Evolutionary conservation across 306 rosid species (phyloP).

Genomic region (Vigna unguiculata): DNA sequence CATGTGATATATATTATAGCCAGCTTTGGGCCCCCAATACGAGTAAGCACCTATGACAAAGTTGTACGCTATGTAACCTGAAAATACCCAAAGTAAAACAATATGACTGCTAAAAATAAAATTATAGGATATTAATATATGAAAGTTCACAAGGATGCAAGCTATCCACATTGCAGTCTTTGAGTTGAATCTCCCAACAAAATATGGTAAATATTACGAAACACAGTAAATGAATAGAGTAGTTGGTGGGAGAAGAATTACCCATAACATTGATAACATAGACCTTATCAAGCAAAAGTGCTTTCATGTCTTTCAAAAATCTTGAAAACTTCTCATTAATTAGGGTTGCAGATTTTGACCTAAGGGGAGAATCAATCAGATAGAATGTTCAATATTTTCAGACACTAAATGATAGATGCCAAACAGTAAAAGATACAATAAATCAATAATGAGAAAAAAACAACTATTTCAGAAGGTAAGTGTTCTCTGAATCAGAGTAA

Average conservation of each 20-base stretch:
- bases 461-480: too few relatives aligned
- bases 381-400: conserved; percentile 15
- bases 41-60: conserved; percentile 90
- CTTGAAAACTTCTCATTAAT: conserved; percentile 46
- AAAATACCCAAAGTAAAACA: conserved; percentile 21
- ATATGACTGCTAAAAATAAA: conserved; percentile 23
- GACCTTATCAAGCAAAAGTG: conserved; percentile 70
- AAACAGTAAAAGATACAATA: conserved; percentile 24
- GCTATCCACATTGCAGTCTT: conserved; percentile 29
- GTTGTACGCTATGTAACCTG: conserved; percentile 79
- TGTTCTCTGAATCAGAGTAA: neutral
- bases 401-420: conserved; percentile 29
- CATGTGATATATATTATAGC: conserved; percentile 78
- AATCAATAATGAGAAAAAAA: conserved; percentile 14
- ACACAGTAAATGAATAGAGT: conserved; percentile 22
- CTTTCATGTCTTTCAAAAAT: conserved; percentile 70
- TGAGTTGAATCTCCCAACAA: conserved; percentile 24
- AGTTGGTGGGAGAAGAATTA: conserved; percentile 49
- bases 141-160: conserved; percentile 14
- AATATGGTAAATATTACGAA: conserved; percentile 18
- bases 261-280: conserved; percentile 77
- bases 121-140: neutral
- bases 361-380: conserved; percentile 43
- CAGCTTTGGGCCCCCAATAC: conserved; percentile 96
- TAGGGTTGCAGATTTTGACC: conserved; percentile 45